phyloP scores from a whole-genome alignment of 2,329 filamentous ascomycete genomes.

The Talaromyces piceae region DNA sequence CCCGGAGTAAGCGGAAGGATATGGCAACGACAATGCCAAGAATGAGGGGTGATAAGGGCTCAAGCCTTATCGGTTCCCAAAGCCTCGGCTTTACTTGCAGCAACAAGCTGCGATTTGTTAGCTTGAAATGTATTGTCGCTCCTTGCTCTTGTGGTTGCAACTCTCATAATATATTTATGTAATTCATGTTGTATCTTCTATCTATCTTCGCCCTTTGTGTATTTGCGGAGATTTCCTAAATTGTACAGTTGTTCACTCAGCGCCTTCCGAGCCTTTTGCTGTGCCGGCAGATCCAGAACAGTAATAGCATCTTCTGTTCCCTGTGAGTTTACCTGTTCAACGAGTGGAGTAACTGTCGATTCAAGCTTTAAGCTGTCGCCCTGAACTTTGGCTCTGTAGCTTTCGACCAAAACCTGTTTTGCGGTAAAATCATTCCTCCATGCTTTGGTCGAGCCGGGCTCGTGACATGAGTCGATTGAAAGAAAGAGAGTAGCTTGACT shows the following conservation, averaged over 20 bases:
- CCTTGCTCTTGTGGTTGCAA: not conserved
- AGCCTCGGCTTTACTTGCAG: not conserved
- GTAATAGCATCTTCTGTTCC: slow-evolving; percentile 23
- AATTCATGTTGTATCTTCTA: not conserved
- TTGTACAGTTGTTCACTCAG: slow-evolving; percentile 41
- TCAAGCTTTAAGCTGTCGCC: slow-evolving; percentile 21
- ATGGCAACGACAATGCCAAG: not conserved
- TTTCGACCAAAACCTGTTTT: slow-evolving; percentile 23
- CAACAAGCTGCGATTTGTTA: not conserved
- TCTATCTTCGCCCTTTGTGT: slow-evolving; percentile 18
- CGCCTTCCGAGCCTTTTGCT: slow-evolving; percentile 27
- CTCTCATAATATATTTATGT: not conserved
- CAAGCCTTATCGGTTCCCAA: slow-evolving; percentile 5
- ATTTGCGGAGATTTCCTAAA: slow-evolving; percentile 44
- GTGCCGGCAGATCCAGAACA: slow-evolving; percentile 22
- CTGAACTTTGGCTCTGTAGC: slow-evolving; percentile 18
- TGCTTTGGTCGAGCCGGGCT: slow-evolving; percentile 42
- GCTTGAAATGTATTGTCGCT: not conserved
- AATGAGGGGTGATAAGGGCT: slow-evolving; percentile 12
- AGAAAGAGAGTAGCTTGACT: slow-evolving; percentile 34
- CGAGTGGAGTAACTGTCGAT: slow-evolving; percentile 15
- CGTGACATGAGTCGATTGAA: slow-evolving; percentile 49
- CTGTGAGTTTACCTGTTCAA: slow-evolving; percentile 21
- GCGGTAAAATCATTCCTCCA: slow-evolving; percentile 20
- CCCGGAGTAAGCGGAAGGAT: not conserved